Evolutionary conservation across 805 yeast species (phyloP), one percentile per base, ranked within the genome.

Genomic region (Lachancea nothofagi): DNA sequence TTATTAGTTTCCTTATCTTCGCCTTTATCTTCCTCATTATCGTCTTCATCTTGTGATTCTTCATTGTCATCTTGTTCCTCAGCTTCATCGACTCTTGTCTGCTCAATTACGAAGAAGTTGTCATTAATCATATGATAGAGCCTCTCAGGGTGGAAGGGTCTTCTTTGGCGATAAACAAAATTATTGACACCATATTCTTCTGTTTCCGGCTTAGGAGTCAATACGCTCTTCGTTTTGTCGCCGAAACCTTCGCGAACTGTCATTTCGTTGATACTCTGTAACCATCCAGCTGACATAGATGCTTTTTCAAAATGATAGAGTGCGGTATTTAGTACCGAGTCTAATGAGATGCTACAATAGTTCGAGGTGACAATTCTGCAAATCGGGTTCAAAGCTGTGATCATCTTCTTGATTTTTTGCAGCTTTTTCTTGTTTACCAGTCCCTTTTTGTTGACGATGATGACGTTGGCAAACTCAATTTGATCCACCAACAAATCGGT

Each of bases 31-130:
- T 59, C 67, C 1, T 57, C 69, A 5, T 56, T 66, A 2, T 59
- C 66, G 0, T 47, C 53, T 3, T 53, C 59, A 4, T 47, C 46
- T 1, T 47, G 53, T 1, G 45, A 56, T 5, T 45, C 56, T 2
- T 41, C 48, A 1, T 64, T 65, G 0, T 57, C 69, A 1, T 48
- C 66, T 1, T 57, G 62, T 0, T 59, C 67, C 0, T 60, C 70
- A 1, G 71, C 74, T 2, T 57, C 70, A 29, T 71, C 80, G 2
- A 65, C 70, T 9, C 63, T 72, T 19, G 55, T 65, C 67, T 83
- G 17, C 70, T 74, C 44, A 4, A 67, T 47, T 13, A 66, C 42
- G 36, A 54, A 53, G 42, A 69, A 70, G 48, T 67, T 67, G 33
- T 65, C 65, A 26, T 55, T 51, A 4, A 70, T 42, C 27, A 62